Base-by-base conservation (phyloP, 768 basidiomycete species). In the Clitopilus hobsonii region DNA sequence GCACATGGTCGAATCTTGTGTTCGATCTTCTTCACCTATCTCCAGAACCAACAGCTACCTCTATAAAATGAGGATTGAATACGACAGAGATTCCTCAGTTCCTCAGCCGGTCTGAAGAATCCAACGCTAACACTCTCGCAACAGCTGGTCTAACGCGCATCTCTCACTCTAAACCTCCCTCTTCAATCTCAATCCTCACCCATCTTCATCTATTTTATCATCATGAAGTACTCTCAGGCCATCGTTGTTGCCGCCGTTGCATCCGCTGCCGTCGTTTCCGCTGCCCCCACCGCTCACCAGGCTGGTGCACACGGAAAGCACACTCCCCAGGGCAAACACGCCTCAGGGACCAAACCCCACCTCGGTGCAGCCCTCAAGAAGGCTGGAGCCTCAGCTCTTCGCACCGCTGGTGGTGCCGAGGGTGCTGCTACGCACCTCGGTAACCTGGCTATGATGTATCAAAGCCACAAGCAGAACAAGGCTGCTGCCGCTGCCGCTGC, bases 81-180 rank as follows among this genome's bases (percentile, higher is more conserved):
- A 5, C n/a, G 23, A 38, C 45, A 26, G 6, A 23, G 29, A 22
- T 49, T 49, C 53, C 50, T 38, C 53, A 58, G 53, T 20, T 53
- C 32, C 58, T 61, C 60, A 58, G 60, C 60, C 49, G 60, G 58
- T 51, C 58, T 58, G 58, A 57, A 54, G 32, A 53, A 54, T 51
- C 57, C 41, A 45, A 45, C 11, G 41, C 45, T 32, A 41, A 49
- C 51, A 54, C 47, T 38, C 38, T 28, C 36, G 41, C 23, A 51
- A 51, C 49, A 59, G 60, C 60, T 32, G 58, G 60, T 59, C 60
- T 59, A 54, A 50, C 58, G 23, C 48, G 49, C 24, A 26, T 55
- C 48, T 32, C 54, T 16, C 29, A 36, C 41, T 23, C 47, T 52
- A 8, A 47, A 13, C 38, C 51, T 38, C 26, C 16, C 49, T 27